Evolutionary conservation across 345 rosid species (phyloP), one percentile per base, ranked within the genome.

Genomic region (Turritis glabra): DNA sequence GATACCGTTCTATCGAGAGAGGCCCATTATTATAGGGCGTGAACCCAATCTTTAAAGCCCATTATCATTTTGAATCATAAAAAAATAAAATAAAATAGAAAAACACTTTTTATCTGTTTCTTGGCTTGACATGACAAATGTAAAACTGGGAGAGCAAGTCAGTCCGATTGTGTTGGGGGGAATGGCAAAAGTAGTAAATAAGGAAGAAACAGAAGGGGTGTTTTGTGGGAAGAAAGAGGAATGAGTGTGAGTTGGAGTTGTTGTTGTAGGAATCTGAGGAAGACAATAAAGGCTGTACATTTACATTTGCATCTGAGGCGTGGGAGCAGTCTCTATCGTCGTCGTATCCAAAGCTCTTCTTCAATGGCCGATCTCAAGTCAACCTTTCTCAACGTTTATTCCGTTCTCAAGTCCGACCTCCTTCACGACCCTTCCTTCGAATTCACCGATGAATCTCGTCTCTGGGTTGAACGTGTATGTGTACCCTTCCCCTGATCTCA

Each of bases 351-450:
- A 61, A 62, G 75, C 4, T 38, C 59, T 15, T 47, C 47, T 23
- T 33, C 80, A 58, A 92, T 92, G 96, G 89, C 89, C 77, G 93
- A 91, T 85, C 90, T 86, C 76, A 90, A 80, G 81, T 74, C 90
- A 41, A 83, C 84, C 41, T 95, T 90, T 80, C 63, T 84, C 76
- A 47, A 82, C 9, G 90, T 82, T 10, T 94, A 89, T 74, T 57
- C 81, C 15, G 60, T 65, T 18, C 85, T 94, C 64, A 94, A 91
- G 80, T 78, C 80, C 37, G 96, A 90, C 77, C 90, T 94, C 44
- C 89, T 94, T 17, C 51, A 84, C 15, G 98, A 94, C 48, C 90
- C 97, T 57, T 82, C 95, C 58, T 94, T 91, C 78, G 97, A 90
- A 55, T 91, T 90, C 85, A 77, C 86, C 7, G 82, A 89, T 41